Conservation (phyloP, 768 basidiomycete species). For the Pisolithus microcarpus region DNA sequence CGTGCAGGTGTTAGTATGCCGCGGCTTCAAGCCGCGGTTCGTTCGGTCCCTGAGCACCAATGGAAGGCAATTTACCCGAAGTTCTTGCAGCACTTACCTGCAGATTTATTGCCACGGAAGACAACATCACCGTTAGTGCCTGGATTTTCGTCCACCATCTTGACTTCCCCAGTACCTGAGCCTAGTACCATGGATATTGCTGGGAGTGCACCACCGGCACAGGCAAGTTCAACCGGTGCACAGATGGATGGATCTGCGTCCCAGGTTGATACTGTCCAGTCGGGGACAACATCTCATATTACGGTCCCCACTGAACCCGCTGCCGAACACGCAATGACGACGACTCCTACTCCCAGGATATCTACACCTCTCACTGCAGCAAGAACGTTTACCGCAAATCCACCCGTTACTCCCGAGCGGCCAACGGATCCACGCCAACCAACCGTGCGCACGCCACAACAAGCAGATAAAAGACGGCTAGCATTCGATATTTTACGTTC, state of each 20-base stretch:
- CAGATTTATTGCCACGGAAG: background rate
- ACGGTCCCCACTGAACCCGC: background rate
- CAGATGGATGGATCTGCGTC: background rate
- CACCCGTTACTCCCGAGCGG: slow-evolving; percentile 8
- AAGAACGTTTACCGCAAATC: background rate
- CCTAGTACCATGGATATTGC: background rate
- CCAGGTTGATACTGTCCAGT: background rate
- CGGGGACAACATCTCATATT: background rate
- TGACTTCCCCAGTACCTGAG: background rate
- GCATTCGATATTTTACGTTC: slow-evolving; percentile 53
- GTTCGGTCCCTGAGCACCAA: background rate
- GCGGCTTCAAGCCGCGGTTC: background rate
- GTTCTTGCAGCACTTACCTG: background rate
- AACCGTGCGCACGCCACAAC: slow-evolving; percentile 22
- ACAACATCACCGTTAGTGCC: background rate
- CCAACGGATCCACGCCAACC: background rate
- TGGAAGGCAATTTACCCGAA: background rate
- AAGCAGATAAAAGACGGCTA: slow-evolving; percentile 45
- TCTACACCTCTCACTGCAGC: background rate
- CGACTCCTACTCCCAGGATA: background rate
- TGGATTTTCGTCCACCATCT: background rate
- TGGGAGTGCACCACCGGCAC: background rate
- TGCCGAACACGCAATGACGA: background rate
- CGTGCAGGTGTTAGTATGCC: background rate
- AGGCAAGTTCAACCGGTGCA: background rate